phyloP scores from a whole-genome alignment of 1,284 basidiomycete genomes.

The Exsudoporus floridanus region DNA sequence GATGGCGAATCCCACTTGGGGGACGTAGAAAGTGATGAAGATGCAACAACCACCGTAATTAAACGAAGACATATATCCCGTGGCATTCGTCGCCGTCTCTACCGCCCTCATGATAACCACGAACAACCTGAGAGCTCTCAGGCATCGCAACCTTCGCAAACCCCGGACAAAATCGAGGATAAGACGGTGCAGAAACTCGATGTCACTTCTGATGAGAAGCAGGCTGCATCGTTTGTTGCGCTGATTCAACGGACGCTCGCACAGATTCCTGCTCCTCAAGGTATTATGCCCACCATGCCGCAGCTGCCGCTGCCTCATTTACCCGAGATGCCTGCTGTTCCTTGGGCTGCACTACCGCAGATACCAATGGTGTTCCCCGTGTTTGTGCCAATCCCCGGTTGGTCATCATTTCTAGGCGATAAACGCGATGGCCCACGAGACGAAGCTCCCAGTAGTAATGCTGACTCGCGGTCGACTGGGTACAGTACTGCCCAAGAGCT shows the following conservation, averaged over 20 bases:
- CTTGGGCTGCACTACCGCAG: slow-evolving; percentile 69
- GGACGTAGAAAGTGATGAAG: slow-evolving; percentile 68
- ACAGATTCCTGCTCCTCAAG: slow-evolving; percentile 61
- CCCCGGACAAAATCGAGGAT: slow-evolving; percentile 26
- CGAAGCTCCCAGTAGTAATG: slow-evolving; percentile 31
- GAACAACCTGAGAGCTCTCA: slow-evolving; percentile 16
- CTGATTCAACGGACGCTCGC: slow-evolving; percentile 74
- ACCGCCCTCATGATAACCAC: slow-evolving; percentile 32
- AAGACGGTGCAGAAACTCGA: slow-evolving; percentile 12
- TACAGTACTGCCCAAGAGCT: slow-evolving; percentile 57
- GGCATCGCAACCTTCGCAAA: slow-evolving; percentile 10
- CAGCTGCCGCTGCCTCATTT: slow-evolving; percentile 57
- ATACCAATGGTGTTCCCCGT: slow-evolving; percentile 80
- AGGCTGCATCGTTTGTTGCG: slow-evolving; percentile 66
- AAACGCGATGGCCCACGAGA: slow-evolving; percentile 38
- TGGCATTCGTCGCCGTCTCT: slow-evolving; percentile 34
- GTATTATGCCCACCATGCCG: slow-evolving; percentile 55
- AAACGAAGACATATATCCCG: slow-evolving; percentile 35
- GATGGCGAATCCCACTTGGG: slow-evolving; percentile 69
- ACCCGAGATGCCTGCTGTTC: slow-evolving; percentile 52
- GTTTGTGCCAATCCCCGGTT: slow-evolving; percentile 67
- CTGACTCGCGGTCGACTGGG: slow-evolving; percentile 36
- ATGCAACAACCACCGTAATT: slow-evolving; percentile 36
- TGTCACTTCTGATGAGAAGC: slow-evolving; percentile 57
- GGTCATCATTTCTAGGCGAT: slow-evolving; percentile 61